phyloP scores from a whole-genome alignment of 768 basidiomycete species.

The Macrolepiota dolichaula region DNA sequence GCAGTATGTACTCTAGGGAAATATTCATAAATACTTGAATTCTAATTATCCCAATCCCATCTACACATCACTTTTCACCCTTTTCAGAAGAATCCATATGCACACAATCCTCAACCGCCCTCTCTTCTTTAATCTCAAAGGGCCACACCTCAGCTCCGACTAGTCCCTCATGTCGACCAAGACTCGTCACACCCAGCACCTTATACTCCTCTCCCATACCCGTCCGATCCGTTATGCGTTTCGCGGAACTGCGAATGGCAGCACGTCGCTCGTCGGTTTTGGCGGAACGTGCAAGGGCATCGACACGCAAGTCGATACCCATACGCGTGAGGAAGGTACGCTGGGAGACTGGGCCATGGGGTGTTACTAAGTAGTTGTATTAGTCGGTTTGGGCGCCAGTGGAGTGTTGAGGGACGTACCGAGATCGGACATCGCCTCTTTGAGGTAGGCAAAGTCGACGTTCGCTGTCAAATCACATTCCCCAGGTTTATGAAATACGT shows the following conservation, averaged over 20 bases:
- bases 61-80: neutral
- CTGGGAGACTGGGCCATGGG: constrained; percentile 75
- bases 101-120: constrained; percentile 8
- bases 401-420: constrained; percentile 39
- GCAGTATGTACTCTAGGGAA: neutral
- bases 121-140: constrained; percentile 22
- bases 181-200: constrained; percentile 58
- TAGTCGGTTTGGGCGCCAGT: neutral
- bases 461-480: constrained; percentile 93
- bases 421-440: constrained; percentile 66
- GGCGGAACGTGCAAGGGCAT: constrained; percentile 53
- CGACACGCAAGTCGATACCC: constrained; percentile 68
- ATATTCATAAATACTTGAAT: neutral
- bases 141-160: constrained; percentile 26
- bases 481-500: constrained; percentile 83
- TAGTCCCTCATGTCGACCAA: constrained; percentile 6
- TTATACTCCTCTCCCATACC: constrained; percentile 91
- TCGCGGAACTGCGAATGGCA: constrained; percentile 57
- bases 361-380: constrained; percentile 27
- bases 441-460: constrained; percentile 89
- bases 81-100: neutral
- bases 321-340: constrained; percentile 73
- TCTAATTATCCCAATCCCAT: neutral
- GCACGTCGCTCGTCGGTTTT: constrained; percentile 42
- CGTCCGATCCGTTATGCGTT: constrained; percentile 68